phyloP scores from a whole-genome alignment of 345 rosid species.

The Salix udensis region DNA sequence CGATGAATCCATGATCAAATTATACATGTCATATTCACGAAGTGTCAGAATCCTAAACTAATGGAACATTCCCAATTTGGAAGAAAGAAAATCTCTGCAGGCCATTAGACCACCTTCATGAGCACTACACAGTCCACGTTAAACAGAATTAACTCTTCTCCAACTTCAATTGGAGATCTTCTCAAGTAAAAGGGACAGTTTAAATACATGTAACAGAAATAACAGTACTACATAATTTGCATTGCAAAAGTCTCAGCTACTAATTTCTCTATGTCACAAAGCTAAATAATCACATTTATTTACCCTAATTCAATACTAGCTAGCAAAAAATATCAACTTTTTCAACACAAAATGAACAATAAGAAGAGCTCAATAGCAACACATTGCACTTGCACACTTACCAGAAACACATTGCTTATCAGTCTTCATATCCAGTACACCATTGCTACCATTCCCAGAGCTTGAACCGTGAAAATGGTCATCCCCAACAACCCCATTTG shows the following conservation, averaged over 20 bases:
- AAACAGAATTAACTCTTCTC: neutral
- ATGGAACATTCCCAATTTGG: neutral
- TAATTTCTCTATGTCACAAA: neutral
- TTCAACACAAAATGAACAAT: neutral
- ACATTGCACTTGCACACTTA: constrained; percentile 24
- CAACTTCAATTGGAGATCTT: neutral
- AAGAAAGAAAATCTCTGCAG: neutral
- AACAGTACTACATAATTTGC: neutral
- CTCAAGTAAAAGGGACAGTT: neutral
- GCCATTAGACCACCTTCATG: neutral
- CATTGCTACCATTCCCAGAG: constrained; percentile 32
- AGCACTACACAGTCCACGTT: neutral
- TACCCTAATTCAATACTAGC: neutral
- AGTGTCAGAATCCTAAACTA: neutral
- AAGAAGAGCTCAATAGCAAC: neutral
- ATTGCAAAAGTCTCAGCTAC: neutral
- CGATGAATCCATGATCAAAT: neutral
- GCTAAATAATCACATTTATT: neutral
- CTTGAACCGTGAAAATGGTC: constrained; percentile 12
- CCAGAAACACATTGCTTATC: constrained; percentile 48
- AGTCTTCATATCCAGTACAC: constrained; percentile 37
- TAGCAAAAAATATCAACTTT: neutral
- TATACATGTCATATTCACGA: neutral
- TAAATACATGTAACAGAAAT: neutral
- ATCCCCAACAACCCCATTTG: constrained; percentile 41